Base-by-base conservation (phyloP, 2,329 filamentous ascomycete species). In the Pestalotiopsis sp. region DNA sequence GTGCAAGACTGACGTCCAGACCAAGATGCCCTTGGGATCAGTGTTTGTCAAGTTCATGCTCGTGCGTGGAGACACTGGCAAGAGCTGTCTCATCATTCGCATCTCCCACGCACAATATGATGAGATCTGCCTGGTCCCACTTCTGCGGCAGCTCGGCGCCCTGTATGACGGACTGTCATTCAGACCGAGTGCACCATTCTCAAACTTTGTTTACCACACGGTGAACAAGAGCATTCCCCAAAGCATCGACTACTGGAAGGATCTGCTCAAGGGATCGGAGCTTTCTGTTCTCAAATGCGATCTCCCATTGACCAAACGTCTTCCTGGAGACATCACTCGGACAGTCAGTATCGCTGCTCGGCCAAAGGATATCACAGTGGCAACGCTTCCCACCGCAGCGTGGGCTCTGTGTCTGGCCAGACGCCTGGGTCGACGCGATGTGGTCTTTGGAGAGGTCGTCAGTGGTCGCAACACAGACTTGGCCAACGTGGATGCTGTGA, bases 71-170 rank as follows among this genome's bases (percentile, higher is more conserved):
- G 77, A 75, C 49, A 74, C 72, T 20, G 73, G 71, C 39, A 71
- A 76, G 38, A 82, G 79, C 41, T 83, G 80, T 62, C 85, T 92
- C 14, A 80, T 87, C 69, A 84, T 91, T 76, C 86, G 90, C 68
- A 85, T 92, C 67, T 92, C 90, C 0, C 90, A 92, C 76, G 88
- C 90, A 0, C 90, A 92, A 72, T 92, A 92, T 74, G 90, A 92
- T 71, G 90, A 90, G 71, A 89, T 92, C 25, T 92, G 87, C 72
- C 83, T 92, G 9, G 87, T 89, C 0, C 80, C 84, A n/a, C 84
- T 92, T 23, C 84, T 92, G 68, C 83, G 83, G 20, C 88, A 91
- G 74, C 85, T 92, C 56, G 87, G 86, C 3, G 82, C 84, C 0
- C 81, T 90, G 5, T 90, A 82, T 70, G 75, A 81, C 36, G 77